Conservation (phyloP, 2,329 filamentous ascomycete genomes). For the Calcarisporium arbuscula region DNA sequence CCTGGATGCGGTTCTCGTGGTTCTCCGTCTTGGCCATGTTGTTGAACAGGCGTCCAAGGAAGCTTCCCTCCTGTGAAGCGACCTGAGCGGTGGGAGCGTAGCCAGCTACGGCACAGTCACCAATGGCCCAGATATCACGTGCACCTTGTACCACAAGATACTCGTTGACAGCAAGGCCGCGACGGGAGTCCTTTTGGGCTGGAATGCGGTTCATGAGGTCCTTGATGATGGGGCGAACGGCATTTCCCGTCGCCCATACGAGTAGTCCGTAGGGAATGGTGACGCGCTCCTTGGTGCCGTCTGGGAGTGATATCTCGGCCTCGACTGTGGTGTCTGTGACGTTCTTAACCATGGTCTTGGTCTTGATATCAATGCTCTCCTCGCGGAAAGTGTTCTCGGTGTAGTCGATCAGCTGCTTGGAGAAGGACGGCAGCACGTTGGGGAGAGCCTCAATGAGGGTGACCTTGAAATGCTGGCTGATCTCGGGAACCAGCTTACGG, state of each 20-base stretch:
- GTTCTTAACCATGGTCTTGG: slow-evolving; percentile 98
- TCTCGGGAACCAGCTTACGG: slow-evolving; percentile 95
- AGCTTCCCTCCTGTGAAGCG: slow-evolving; percentile 88
- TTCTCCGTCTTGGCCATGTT: slow-evolving; percentile 93
- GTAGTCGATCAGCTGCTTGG: slow-evolving; percentile 98
- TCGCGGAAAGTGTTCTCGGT: slow-evolving; percentile 99
- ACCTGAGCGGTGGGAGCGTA: slow-evolving; percentile 98
- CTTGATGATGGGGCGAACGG: slow-evolving; percentile 79
- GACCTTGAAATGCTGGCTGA: slow-evolving; percentile 91
- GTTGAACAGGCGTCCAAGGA: slow-evolving; percentile 94
- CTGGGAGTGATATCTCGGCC: slow-evolving; percentile 73
- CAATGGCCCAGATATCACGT: slow-evolving; percentile 95
- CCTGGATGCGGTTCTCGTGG: slow-evolving; percentile 68
- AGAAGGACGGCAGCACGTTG: slow-evolving; percentile 96
- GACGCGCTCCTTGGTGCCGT: slow-evolving; percentile 77
- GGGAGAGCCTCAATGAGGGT: slow-evolving; percentile 96
- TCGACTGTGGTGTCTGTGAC: slow-evolving; percentile 91
- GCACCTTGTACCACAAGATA: slow-evolving; percentile 97
- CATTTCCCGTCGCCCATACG: slow-evolving; percentile 97
- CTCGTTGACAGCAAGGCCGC: slow-evolving; percentile 94
- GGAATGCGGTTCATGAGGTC: slow-evolving; percentile 90
- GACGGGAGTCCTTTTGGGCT: slow-evolving; percentile 89
- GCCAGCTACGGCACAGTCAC: slow-evolving; percentile 94
- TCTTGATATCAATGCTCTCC: slow-evolving; percentile 94
- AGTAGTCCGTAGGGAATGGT: slow-evolving; percentile 89